Percentiles rank a stretch among this genome's conserved stretches.
Conservation (phyloP, 257 asterid genomes). For the Ocimum tenuiflorum region DNA sequence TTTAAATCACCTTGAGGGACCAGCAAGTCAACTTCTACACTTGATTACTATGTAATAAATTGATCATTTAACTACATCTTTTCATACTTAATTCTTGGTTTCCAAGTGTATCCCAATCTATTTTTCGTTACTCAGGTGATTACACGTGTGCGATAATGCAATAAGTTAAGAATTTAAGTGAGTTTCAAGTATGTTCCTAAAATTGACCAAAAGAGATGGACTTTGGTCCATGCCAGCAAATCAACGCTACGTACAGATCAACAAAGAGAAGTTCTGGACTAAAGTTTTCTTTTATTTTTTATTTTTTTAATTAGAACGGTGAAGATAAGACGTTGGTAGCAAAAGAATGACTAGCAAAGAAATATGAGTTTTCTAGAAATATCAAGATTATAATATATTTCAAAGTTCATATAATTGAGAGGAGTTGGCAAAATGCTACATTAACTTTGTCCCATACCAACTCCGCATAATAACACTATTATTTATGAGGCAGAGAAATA, state of each 20-base stretch:
- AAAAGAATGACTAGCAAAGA: too few species aligned
- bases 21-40: slow-evolving; percentile 20
- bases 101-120: background rate
- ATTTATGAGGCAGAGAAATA: background rate
- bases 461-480: background rate
- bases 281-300: too few species aligned
- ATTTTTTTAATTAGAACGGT: too few species aligned
- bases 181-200: background rate
- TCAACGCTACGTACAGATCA: slow-evolving; percentile 1
- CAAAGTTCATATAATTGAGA: background rate
- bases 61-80: slow-evolving; percentile 16
- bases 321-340: too few species aligned
- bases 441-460: background rate
- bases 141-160: too few species aligned
- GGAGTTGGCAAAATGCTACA: background rate
- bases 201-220: background rate
- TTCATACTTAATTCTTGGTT: background rate
- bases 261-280: background rate
- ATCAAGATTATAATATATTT: background rate
- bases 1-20: slow-evolving; percentile 28
- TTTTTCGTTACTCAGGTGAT: background rate
- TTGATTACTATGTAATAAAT: slow-evolving; percentile 7
- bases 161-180: background rate
- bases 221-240: slow-evolving; percentile 8
- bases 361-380: too few species aligned